Evolutionary conservation across 495 filamentous ascomycete genomes (phyloP).

Genomic region (Penicillium ucsense): DNA sequence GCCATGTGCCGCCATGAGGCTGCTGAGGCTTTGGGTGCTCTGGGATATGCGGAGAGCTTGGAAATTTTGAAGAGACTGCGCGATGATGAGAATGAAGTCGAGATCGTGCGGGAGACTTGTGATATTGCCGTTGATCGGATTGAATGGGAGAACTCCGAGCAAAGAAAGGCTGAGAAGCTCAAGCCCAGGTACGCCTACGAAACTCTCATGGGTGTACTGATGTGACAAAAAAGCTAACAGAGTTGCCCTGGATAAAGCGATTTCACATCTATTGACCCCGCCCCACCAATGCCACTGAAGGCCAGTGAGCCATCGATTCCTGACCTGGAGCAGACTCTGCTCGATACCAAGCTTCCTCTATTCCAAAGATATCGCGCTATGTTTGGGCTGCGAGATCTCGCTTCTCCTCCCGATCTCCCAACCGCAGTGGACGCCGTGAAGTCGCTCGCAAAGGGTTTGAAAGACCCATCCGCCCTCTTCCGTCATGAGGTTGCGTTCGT

Average conservation of each 20-base stretch:
- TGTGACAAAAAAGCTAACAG: neutral
- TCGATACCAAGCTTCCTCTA: constrained; percentile 68
- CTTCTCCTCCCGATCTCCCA: constrained; percentile 81
- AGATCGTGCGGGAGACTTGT: constrained; percentile 88
- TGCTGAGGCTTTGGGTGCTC: constrained; percentile 85
- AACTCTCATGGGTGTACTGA: neutral
- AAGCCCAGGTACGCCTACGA: constrained; percentile 54
- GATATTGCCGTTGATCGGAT: constrained; percentile 93
- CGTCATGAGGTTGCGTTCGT: constrained; percentile 97
- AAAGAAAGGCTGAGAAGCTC: constrained; percentile 61
- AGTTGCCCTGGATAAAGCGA: constrained; percentile 45
- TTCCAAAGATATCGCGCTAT: constrained; percentile 95
- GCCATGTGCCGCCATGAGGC: constrained; percentile 95
- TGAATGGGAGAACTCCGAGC: constrained; percentile 77
- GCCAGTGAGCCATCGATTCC: constrained; percentile 51
- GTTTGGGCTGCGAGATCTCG: constrained; percentile 91
- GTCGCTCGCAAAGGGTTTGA: constrained; percentile 77
- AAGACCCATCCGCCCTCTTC: constrained; percentile 86
- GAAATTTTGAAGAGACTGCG: constrained; percentile 60
- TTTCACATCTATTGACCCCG: constrained; percentile 92
- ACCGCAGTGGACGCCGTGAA: constrained; percentile 76
- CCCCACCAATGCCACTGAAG: constrained; percentile 69
- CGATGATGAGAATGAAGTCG: constrained; percentile 59
- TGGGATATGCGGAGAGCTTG: constrained; percentile 65
- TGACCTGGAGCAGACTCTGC: constrained; percentile 62